A percentile compares a stretch with the other conserved stretches of the same genome.
Conservation (phyloP, 2,329 filamentous ascomycete genomes). For the Colletotrichum spaethianum region DNA sequence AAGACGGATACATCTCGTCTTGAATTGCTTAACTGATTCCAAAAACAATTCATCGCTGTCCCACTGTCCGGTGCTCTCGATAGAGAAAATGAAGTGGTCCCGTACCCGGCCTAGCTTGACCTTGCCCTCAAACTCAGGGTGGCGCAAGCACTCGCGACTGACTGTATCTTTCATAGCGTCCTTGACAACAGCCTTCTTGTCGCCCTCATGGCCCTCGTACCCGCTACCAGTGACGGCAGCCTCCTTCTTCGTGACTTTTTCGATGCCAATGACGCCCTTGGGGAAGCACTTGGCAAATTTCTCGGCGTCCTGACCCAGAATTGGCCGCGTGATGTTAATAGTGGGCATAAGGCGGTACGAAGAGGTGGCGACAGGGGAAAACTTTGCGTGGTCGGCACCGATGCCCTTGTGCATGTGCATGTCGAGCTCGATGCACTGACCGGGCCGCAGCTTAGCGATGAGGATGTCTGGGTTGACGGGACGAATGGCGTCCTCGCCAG, state of each 20-base stretch:
- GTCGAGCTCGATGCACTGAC: constrained; percentile 86
- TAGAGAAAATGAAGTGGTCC: constrained; percentile 97
- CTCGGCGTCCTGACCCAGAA: constrained; percentile 86
- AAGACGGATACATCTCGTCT: constrained; percentile 84
- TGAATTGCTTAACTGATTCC: constrained; percentile 87
- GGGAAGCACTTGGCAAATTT: constrained; percentile 95
- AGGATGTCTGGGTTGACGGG: constrained; percentile 93
- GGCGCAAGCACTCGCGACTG: constrained; percentile 90
- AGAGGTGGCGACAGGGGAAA: constrained; percentile 94
- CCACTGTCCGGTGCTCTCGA: constrained; percentile 97
- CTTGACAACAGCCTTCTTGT: constrained; percentile 88
- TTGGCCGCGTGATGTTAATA: constrained; percentile 87
- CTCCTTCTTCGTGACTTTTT: constrained; percentile 79
- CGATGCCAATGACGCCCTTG: constrained; percentile 85
- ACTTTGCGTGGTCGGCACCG: constrained; percentile 95
- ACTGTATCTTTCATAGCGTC: constrained; percentile 96
- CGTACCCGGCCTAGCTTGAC: constrained; percentile 91
- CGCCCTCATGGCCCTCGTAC: constrained; percentile 82
- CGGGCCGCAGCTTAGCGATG: constrained; percentile 92
- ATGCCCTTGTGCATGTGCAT: constrained; percentile 97
- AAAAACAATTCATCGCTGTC: constrained; percentile 95
- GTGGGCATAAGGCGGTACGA: constrained; percentile 92
- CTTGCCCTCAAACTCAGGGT: constrained; percentile 94
- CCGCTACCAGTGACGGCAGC: constrained; percentile 71
- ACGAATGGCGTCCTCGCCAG: constrained; percentile 76